phyloP scores from a whole-genome alignment of 2,329 filamentous ascomycete genomes.

The Aureobasidium subglaciale region DNA sequence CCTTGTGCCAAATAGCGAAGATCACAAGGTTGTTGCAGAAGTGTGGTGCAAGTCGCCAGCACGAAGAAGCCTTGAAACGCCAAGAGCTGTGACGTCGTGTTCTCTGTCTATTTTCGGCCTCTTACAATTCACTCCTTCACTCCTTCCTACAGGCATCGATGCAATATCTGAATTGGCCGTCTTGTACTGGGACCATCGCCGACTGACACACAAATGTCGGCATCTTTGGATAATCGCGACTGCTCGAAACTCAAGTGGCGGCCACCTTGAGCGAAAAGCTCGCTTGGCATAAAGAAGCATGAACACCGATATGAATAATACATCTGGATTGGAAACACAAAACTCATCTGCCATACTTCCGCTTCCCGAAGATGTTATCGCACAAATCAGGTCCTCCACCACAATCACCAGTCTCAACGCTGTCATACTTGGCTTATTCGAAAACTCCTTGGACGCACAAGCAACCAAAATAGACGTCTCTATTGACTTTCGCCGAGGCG shows the following conservation, averaged over 20 bases:
- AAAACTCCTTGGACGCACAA: conserved; percentile 77
- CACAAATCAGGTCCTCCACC: conserved; percentile 80
- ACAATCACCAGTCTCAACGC: conserved; percentile 66
- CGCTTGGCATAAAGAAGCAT: neutral
- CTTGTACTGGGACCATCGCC: neutral
- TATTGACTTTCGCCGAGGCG: conserved; percentile 68
- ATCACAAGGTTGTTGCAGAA: no score
- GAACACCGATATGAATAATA: neutral
- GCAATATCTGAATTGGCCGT: neutral
- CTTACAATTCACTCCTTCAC: no score
- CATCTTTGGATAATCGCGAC: neutral
- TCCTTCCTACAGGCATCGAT: neutral
- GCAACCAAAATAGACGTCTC: conserved; percentile 62
- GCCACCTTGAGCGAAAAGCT: neutral
- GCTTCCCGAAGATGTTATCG: conserved; percentile 62
- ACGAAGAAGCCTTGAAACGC: no score
- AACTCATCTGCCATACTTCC: conserved; percentile 27
- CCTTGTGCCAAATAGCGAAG: no score
- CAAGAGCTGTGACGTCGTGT: no score
- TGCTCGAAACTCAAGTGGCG: conserved; percentile 6
- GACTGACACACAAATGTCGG: neutral
- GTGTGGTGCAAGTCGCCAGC: no score
- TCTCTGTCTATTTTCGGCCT: no score
- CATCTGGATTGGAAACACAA: neutral
- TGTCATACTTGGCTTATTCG: conserved; percentile 64